These are phyloP conservation scores for Gossypium davidsonii DNA, from an alignment of 441 rosid genomes.

Conservation along the genomic window DNA sequence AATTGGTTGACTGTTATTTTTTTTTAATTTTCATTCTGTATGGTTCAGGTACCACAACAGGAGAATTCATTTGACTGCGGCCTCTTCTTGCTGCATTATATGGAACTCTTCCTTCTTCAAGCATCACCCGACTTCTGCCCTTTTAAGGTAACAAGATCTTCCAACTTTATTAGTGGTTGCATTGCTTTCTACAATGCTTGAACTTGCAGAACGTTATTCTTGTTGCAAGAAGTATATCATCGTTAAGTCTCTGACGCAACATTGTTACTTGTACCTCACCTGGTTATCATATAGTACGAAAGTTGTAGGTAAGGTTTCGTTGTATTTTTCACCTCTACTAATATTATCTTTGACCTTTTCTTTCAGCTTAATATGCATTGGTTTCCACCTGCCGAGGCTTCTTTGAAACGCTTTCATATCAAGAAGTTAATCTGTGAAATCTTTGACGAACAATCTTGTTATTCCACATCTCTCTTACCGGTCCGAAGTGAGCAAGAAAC, in stretches of 20 bases:
- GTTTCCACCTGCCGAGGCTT: conserved; percentile 72
- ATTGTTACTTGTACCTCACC: background rate
- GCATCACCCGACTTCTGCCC: conserved; percentile 59
- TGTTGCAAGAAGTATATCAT: background rate
- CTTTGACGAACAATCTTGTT: conserved; percentile 28
- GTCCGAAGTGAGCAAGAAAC: conserved; percentile 25
- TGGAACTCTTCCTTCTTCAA: conserved; percentile 59
- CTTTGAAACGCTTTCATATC: conserved; percentile 50
- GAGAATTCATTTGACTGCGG: conserved; percentile 81
- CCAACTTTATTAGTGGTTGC: conserved; percentile 47
- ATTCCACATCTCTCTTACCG: conserved; percentile 22
- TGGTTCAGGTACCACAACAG: conserved; percentile 77
- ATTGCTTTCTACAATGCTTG: conserved; percentile 8
- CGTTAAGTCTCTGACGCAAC: background rate
- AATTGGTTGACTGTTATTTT: background rate
- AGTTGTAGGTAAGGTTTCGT: background rate
- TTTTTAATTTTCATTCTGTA: conserved; percentile 7
- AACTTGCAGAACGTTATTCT: background rate
- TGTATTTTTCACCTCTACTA: background rate
- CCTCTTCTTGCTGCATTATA: conserved; percentile 74
- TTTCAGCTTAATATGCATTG: conserved; percentile 62
- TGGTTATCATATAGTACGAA: background rate
- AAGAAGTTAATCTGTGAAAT: conserved; percentile 44
- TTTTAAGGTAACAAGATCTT: conserved; percentile 28
- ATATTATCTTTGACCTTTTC: background rate